Evolutionary conservation across 139 green algal genomes (phyloP).

Genomic region (Penium margaritaceum): DNA sequence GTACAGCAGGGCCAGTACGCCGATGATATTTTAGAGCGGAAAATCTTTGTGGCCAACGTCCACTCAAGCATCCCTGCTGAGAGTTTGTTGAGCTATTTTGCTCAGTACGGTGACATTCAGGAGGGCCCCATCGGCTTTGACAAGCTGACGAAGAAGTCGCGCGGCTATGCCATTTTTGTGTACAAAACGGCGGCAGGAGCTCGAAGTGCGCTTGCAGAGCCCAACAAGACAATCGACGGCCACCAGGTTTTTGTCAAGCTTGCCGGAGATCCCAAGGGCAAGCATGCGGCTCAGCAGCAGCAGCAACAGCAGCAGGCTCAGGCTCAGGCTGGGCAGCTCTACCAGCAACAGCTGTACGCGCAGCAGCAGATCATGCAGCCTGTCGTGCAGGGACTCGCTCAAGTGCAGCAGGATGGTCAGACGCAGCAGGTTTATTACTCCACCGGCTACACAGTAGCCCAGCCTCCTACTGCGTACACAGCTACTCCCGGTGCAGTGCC

Average conservation of each 20-base stretch:
- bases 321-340: no score
- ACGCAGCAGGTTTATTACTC: no score
- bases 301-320: conserved; percentile 3
- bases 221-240: conserved; percentile 5
- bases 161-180: conserved; percentile 17
- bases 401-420: no score
- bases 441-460: no score
- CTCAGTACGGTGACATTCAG: conserved; percentile 14
- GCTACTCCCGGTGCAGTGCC: no score
- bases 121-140: conserved; percentile 24
- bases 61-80: neutral
- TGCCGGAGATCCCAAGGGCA: neutral
- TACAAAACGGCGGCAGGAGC: conserved; percentile 21
- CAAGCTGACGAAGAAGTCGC: conserved; percentile 5
- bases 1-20: no score
- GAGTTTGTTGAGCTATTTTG: neutral
- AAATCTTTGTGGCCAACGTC: conserved; percentile 22
- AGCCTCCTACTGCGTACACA: no score
- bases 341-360: no score
- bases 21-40: conserved; percentile 1
- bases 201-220: neutral
- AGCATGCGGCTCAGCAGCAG: neutral
- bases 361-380: no score
- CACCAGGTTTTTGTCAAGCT: conserved; percentile 25
- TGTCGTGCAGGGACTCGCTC: no score